Evolutionary conservation across 2,329 filamentous ascomycete genomes (phyloP), one percentile per base, ranked within the genome.

Genomic region (Elsinoe necatrix): DNA sequence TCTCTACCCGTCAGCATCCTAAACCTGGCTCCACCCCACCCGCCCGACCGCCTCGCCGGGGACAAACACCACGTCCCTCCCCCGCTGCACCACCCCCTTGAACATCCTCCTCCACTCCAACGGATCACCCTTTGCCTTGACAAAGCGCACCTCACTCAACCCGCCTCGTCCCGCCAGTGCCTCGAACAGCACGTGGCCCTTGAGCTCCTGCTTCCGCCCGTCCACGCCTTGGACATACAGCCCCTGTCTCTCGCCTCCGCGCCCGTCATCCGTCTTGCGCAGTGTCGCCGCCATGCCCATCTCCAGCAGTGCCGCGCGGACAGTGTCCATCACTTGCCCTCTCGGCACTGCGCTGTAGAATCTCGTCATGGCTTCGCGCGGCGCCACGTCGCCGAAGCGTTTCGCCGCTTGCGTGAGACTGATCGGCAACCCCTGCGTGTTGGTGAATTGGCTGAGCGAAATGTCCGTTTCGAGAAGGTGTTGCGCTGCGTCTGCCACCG

Each of bases 21-120:
- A 56, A n/a, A 56, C 29, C 27, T 56, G 54, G 29, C 37, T 48
- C 54, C 54, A 54, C 20, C 42, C 57, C 11, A 23, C 56, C 25
- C 34, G 16, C 25, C 57, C 20, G 12, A 45, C 48, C 23, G 21
- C 54, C 42, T 50, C 52, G 11, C 51, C 42, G 23, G 69, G 68
- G 60, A 68, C 68, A 60, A 73, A 87, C 43, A 97, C 85, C 7
- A 83, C 89, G 67, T 95, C 89, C 67, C 88, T 88, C 73, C 91
- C 95, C 59, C 92, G 76, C 61, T 95, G 77, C 27, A 88, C 88
- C n/a, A 96, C 81, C 71, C 89, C 91, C 74, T 98, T 98, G 77
- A 98, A 98, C 69, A 98, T 89, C 31, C 93, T 78, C 59, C 93
- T 82, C 93, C 95, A 98, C 74, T 97, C 92, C 51, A 98, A 73